phyloP scores from a whole-genome alignment of 495 filamentous ascomycete genomes.

The Aspergillus mulundensis region DNA sequence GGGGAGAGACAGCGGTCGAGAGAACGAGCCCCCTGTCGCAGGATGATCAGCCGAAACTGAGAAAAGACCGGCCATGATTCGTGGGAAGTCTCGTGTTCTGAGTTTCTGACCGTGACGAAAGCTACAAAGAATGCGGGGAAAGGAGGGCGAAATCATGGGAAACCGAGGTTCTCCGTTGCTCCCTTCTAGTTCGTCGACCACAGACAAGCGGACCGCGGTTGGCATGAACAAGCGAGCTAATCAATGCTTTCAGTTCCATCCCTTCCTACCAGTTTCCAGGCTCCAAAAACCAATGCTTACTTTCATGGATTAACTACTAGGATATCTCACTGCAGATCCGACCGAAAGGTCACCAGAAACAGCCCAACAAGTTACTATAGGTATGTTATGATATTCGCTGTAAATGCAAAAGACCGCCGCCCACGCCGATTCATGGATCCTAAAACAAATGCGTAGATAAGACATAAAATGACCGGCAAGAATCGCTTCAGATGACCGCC shows the following conservation, averaged over 20 bases:
- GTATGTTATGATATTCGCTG: not conserved
- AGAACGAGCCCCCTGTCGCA: not conserved
- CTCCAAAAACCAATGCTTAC: not conserved
- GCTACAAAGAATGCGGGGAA: conserved; percentile 11
- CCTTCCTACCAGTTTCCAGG: not conserved
- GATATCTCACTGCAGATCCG: conserved; percentile 1
- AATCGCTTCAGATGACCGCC: conserved; percentile 14
- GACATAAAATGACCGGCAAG: not conserved
- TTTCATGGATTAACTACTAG: too few relatives aligned
- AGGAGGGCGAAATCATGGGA: conserved; percentile 8
- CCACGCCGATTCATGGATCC: not conserved
- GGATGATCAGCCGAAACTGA: not conserved
- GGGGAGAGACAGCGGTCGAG: conserved; percentile 1
- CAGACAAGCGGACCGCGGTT: conserved; percentile 2
- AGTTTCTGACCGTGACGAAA: not conserved
- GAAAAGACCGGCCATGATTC: not conserved
- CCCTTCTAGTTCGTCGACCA: not conserved
- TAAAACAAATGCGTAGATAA: not conserved
- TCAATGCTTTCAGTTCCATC: not conserved
- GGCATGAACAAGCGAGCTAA: not conserved
- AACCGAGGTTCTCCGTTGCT: conserved; percentile 11
- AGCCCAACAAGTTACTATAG: not conserved
- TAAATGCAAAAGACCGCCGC: conserved; percentile 6
- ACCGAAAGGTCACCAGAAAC: not conserved
- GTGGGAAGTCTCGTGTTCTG: not conserved